These are phyloP conservation scores for Pythium coloratum DNA, from an alignment of 352 stramenopile genomes.

Conservation along the genomic window DNA sequence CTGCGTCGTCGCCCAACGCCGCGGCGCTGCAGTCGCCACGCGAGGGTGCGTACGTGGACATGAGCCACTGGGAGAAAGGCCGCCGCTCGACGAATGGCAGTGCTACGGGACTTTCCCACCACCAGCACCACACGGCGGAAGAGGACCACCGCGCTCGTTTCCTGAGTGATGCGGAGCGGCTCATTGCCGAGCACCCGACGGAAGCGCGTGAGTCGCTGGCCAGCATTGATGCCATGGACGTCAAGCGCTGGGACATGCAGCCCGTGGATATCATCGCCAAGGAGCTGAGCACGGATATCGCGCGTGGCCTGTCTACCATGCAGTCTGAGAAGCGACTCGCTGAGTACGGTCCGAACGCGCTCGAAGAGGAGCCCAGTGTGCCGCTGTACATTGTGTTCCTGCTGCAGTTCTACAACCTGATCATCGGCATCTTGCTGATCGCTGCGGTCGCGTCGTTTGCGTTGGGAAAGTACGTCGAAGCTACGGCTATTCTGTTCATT, in stretches of 20 bases:
- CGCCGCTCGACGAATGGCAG: neutral
- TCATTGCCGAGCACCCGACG: conserved; percentile 49
- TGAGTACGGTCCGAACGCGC: conserved; percentile 10
- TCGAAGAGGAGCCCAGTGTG: neutral
- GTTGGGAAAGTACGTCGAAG: conserved; percentile 39
- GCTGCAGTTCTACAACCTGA: conserved; percentile 43
- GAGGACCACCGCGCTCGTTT: conserved; percentile 50
- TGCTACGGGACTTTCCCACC: neutral
- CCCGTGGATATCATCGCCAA: conserved; percentile 42
- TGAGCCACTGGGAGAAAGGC: neutral
- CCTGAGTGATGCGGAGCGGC: conserved; percentile 52
- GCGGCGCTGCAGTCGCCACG: conserved; percentile 7
- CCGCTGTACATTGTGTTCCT: conserved; percentile 19
- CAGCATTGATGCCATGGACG: conserved; percentile 50
- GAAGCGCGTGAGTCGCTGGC: conserved; percentile 47
- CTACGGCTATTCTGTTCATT: conserved; percentile 39
- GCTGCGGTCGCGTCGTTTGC: conserved; percentile 37
- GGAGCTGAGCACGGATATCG: conserved; percentile 53
- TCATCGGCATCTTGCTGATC: conserved; percentile 37
- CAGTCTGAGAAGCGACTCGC: conserved; percentile 34
- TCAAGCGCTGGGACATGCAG: conserved; percentile 50
- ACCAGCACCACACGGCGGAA: neutral
- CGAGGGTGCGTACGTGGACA: neutral
- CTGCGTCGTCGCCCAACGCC: neutral
- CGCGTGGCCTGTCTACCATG: conserved; percentile 39